Conservation (phyloP, 225 moss, liverwort and hornwort species). For the Anthoceros angustus region DNA sequence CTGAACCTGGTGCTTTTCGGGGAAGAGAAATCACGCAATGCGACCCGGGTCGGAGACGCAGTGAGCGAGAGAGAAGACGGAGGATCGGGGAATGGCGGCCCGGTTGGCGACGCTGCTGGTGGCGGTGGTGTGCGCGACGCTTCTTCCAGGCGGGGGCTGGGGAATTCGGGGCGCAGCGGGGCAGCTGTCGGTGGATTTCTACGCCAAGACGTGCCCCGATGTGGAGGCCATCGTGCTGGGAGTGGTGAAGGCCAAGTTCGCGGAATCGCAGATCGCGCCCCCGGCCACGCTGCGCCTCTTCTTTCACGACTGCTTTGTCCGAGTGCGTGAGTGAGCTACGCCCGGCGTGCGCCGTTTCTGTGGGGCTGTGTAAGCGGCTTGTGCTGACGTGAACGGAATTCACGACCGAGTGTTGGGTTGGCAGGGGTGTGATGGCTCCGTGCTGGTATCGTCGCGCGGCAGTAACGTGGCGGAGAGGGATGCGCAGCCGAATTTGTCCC, state of each 20-base stretch:
- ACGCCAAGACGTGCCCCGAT: slow-evolving; percentile 6
- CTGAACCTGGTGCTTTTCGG: no score
- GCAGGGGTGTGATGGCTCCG: slow-evolving; percentile 5
- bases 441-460: background rate
- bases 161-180: background rate
- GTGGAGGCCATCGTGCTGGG: slow-evolving; percentile 6
- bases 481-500: background rate
- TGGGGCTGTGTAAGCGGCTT: background rate
- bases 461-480: background rate
- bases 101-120: background rate
- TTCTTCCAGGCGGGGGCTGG: background rate
- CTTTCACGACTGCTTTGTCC: slow-evolving; percentile 28
- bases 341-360: background rate
- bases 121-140: background rate
- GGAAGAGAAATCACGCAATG: no score
- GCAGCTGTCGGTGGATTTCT: slow-evolving; percentile 8
- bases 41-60: no score
- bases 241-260: background rate
- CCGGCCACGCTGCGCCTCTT: slow-evolving; percentile 27
- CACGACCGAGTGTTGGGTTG: no score
- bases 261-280: slow-evolving; percentile 7
- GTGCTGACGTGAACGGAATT: background rate
- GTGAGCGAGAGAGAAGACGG: no score
- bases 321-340: slow-evolving; percentile 8
- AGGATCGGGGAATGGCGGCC: background rate